Evolutionary conservation across 257 asterid genomes (phyloP), one percentile per base, ranked within the genome.

Genomic region (Penstemon davidsonii): DNA sequence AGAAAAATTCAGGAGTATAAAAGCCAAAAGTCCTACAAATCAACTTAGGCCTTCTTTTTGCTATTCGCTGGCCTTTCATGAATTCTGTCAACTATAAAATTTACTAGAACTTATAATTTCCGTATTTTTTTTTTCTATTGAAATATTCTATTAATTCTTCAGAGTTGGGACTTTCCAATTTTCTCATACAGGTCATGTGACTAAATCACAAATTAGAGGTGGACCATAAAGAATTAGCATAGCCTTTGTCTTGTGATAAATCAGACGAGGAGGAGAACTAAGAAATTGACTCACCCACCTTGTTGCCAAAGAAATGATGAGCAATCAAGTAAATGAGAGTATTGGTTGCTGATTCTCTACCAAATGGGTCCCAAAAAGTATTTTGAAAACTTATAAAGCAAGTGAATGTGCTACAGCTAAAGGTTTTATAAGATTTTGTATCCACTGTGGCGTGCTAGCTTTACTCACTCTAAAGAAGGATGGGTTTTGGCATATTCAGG

Each of bases 51-150:
- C 51, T 57, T 5, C 10, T 57, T 61, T 25, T 67, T 51, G 60
- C 51, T 37, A 51, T 12, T 40, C 38, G 46, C 45, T 41, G n/a
- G 33, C 33, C 33, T 41, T 68, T 65, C 13, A 39, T 4, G 50
- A 49, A 25, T 25, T 25, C 33, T 25, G 33, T 25, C 33, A 25
- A 25, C 33, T 25, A 25, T 25, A 25, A 6, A 65, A 12, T 13
- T 36, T 58, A 65, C 54, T 59, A 41, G 11, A 39, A 10, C 12
- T n/a, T 47, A 58, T 38, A 36, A 72, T 40, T 63, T 63, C 40
- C 5, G 55, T 42, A 1, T 11, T 64, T 58, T 65, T 57, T 12
- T 40, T 11, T 10, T 38, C 25, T n/a, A 46, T 33, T 44, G 44
- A 39, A 39, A 37, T 58, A 15, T 49, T 49, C 54, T 49, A 33